Conservation (phyloP, 495 filamentous ascomycete species). For the Hyaloscypha hepaticicola region DNA sequence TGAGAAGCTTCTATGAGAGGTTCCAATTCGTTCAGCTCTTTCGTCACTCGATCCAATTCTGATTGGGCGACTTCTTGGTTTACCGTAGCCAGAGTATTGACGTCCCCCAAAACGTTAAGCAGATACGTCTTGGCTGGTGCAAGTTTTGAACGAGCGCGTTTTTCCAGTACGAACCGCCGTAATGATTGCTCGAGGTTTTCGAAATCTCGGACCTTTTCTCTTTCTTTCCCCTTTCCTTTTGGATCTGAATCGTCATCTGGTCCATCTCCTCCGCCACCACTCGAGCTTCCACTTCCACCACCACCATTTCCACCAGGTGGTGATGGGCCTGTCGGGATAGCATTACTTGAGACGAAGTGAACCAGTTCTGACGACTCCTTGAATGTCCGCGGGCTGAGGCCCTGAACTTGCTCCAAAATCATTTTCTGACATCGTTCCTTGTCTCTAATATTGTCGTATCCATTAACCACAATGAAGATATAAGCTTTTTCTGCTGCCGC, state of each 20-base stretch:
- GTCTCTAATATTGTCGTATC: conserved; percentile 90
- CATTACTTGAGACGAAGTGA: conserved; percentile 96
- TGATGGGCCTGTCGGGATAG: conserved; percentile 68
- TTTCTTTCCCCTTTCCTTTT: conserved; percentile 88
- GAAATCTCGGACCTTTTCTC: conserved; percentile 85
- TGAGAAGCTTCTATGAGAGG: conserved; percentile 81
- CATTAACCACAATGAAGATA: conserved; percentile 98
- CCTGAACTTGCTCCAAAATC: conserved; percentile 84
- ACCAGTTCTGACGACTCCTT: conserved; percentile 92
- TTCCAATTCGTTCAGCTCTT: conserved; percentile 77
- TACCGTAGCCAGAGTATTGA: conserved; percentile 77
- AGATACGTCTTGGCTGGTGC: conserved; percentile 95
- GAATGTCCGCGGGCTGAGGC: conserved; percentile 83
- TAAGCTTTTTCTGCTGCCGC: conserved; percentile 97
- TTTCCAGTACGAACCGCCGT: conserved; percentile 92
- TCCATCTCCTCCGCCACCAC: conserved; percentile 54
- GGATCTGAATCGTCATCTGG: conserved; percentile 56
- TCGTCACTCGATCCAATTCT: conserved; percentile 80
- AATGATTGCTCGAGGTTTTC: conserved; percentile 83
- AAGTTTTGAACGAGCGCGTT: conserved; percentile 90
- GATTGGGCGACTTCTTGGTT: conserved; percentile 84
- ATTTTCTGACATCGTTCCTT: conserved; percentile 84
- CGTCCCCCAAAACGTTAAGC: conserved; percentile 85
- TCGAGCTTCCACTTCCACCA: conserved; percentile 53
- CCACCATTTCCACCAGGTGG: conserved; percentile 55